Conservation (phyloP, 2,329 filamentous ascomycete species). For the Reticulascus tulasneorum region DNA sequence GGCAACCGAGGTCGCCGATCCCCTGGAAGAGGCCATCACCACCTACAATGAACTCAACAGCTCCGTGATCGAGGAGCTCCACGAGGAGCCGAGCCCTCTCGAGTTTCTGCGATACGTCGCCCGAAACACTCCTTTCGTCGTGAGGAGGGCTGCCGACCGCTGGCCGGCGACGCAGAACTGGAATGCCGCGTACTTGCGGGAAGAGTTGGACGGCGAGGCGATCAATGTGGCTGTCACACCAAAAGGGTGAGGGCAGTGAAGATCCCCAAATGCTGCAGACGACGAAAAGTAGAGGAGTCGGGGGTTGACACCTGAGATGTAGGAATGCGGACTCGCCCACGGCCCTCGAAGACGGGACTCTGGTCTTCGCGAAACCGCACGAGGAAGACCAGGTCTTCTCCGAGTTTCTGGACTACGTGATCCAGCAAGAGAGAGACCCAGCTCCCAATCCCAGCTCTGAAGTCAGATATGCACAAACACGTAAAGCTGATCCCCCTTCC, state of each 20-base stretch:
- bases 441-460: constrained; percentile 37
- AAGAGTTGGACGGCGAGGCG: constrained; percentile 47
- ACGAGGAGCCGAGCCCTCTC: constrained; percentile 64
- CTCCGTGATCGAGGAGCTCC: constrained; percentile 54
- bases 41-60: constrained; percentile 73
- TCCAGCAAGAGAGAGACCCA: constrained; percentile 29
- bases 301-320: no score
- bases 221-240: constrained; percentile 81
- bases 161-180: constrained; percentile 64
- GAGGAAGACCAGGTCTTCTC: constrained; percentile 62
- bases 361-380: constrained; percentile 67
- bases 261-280: no score
- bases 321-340: constrained; percentile 53
- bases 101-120: constrained; percentile 78
- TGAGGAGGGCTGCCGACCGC: constrained; percentile 55
- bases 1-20: no score
- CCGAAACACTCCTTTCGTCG: constrained; percentile 69
- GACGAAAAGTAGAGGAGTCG: no score
- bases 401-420: constrained; percentile 59
- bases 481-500: constrained; percentile 32
- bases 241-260: constrained; percentile 53
- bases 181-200: constrained; percentile 56
- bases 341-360: constrained; percentile 23
- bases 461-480: constrained; percentile 72
- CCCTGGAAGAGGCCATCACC: constrained; percentile 54